Percentiles rank a stretch among this genome's conserved stretches.
Conservation (phyloP, 352 stramenopile genomes). For the Halophytophthora batemanensis region DNA sequence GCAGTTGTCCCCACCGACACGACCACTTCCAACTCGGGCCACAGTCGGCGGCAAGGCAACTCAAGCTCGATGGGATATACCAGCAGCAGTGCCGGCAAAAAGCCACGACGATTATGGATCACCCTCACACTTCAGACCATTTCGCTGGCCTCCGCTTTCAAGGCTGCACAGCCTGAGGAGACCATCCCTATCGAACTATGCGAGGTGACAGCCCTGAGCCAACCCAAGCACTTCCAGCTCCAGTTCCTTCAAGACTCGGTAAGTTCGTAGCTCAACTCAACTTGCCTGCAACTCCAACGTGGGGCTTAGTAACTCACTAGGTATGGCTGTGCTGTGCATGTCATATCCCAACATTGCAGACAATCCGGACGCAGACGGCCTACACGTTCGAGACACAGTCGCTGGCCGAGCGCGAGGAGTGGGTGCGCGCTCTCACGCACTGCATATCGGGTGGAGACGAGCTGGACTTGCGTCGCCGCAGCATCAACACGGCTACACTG, state of each 20-base stretch:
- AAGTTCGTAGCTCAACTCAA: neutral
- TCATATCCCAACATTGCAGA: slow-evolving; percentile 17
- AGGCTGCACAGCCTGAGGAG: slow-evolving; percentile 61
- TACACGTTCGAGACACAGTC: slow-evolving; percentile 72
- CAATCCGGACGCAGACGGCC: slow-evolving; percentile 30
- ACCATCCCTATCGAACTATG: slow-evolving; percentile 61
- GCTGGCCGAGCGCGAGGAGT: slow-evolving; percentile 67
- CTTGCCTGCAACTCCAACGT: slow-evolving; percentile 10
- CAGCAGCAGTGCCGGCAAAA: slow-evolving; percentile 24
- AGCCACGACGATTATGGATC: slow-evolving; percentile 63
- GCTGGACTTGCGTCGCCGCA: slow-evolving; percentile 58
- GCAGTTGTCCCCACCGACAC: slow-evolving; percentile 6
- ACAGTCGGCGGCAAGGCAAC: neutral
- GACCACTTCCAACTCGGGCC: neutral
- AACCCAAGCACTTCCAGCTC: slow-evolving; percentile 53
- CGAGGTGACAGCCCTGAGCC: slow-evolving; percentile 44
- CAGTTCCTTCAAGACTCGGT: slow-evolving; percentile 35
- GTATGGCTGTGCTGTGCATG: slow-evolving; percentile 8
- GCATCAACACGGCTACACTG: slow-evolving; percentile 68
- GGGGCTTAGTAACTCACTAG: slow-evolving; percentile 2
- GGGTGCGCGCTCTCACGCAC: slow-evolving; percentile 73
- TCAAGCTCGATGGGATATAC: slow-evolving; percentile 9
- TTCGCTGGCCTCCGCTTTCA: slow-evolving; percentile 66
- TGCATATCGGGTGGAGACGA: slow-evolving; percentile 62
- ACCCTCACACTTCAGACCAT: slow-evolving; percentile 74